Percentiles rank a stretch among this genome's conserved stretches.
Conservation (phyloP, 208 protist species). For the Trypanosoma congolense region DNA sequence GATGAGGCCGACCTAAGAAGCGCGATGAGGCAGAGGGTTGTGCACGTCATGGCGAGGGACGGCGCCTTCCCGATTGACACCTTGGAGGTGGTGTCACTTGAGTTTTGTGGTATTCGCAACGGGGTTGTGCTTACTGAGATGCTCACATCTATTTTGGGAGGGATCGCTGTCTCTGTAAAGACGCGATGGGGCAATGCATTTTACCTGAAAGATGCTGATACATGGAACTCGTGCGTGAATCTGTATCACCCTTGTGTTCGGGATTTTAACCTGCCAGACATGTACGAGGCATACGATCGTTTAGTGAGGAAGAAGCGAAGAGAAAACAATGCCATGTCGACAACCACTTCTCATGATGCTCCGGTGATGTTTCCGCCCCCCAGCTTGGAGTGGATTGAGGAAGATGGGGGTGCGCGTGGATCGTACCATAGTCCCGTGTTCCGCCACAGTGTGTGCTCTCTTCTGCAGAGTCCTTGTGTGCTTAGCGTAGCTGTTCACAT, state of each 20-base stretch:
- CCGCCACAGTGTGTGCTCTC: slow-evolving; percentile 33
- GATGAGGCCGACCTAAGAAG: slow-evolving; percentile 6
- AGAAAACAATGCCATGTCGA: neutral
- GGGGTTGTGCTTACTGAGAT: neutral
- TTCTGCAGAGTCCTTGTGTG: slow-evolving; percentile 75
- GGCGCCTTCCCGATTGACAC: slow-evolving; percentile 1
- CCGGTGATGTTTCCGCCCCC: slow-evolving; percentile 15
- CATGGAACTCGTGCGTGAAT: slow-evolving; percentile 41
- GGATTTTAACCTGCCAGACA: slow-evolving; percentile 25
- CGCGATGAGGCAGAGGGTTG: slow-evolving; percentile 1
- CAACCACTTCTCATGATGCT: neutral
- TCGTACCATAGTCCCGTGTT: slow-evolving; percentile 34
- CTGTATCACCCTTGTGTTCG: slow-evolving; percentile 38
- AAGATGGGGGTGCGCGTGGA: slow-evolving; percentile 19
- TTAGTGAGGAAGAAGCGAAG: slow-evolving; percentile 18
- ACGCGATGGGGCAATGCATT: slow-evolving; percentile 27
- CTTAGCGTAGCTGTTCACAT: slow-evolving; percentile 51
- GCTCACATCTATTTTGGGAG: slow-evolving; percentile 25
- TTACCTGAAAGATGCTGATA: slow-evolving; percentile 36
- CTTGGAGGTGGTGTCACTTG: neutral
- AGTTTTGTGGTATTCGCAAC: slow-evolving; percentile 3
- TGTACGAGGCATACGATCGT: slow-evolving; percentile 31
- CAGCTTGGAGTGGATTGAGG: slow-evolving; percentile 15
- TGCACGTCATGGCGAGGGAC: slow-evolving; percentile 14
- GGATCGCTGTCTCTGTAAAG: slow-evolving; percentile 35